Evolutionary conservation across 2,329 filamentous ascomycete genomes (phyloP), one percentile per base, ranked within the genome.

Genomic region (Apiospora marii): DNA sequence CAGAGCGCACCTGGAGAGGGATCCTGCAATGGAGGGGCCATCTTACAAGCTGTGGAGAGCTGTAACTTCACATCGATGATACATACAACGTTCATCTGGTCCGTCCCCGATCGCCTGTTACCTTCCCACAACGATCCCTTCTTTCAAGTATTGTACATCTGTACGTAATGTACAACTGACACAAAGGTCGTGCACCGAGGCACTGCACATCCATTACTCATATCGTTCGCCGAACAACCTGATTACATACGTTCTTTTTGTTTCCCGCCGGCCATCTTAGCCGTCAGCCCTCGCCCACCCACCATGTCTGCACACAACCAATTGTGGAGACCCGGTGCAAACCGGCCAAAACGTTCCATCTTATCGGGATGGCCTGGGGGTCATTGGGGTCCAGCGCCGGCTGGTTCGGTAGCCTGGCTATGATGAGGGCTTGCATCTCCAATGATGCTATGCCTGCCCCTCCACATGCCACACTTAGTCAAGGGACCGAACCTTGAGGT

Each of bases 331-430:
- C 73, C 68, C 73, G 74, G 72, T 67, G 74, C 75, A 75, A 74
- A 72, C 74, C 72, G 74, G 76, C 75, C 75, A 76, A 79, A 79
- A 81, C 80, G 80, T 81, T 81, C 74, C 80, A 81, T 81, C 73
- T 72, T 74, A 74, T 77, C 75, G 51, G 64, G 41, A 70, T 61
- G 43, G 49, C 30, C 30, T 64, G 13, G 34, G 58, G 34, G 58
- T 41, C 58, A 19, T 64, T 4, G 34, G 58, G 34, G 58, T 41
- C 58, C 34, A 64, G 19, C 19, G 34, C 58, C 58, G 58, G 58
- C 34, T 64, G 58, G 30, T 8, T 41, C 58, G 58, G 58, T 34
- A 64, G 34, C 34, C 19, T 49, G 46, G 22, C 46, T 64, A 64
- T 64, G 58, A 64, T 64, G 58, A 64, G 30, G 24, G 44, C 67